These are phyloP conservation scores for Alternaria hordeiaustralica DNA, from an alignment of 2,329 filamentous ascomycete genomes.

Conservation along the genomic window DNA sequence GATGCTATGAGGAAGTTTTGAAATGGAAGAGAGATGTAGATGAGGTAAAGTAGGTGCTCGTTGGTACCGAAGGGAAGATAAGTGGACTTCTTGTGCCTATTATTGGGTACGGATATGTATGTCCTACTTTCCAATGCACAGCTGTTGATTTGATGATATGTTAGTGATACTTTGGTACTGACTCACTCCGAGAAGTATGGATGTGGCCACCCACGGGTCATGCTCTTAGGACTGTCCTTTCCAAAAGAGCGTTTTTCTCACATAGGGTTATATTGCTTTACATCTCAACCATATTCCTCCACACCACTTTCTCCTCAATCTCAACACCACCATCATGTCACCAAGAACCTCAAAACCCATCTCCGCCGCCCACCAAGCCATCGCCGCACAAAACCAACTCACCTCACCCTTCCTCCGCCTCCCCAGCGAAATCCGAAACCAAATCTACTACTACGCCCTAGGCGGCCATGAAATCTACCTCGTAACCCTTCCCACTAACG, in stretches of 20 bases:
- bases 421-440: background rate
- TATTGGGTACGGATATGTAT: background rate
- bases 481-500: background rate
- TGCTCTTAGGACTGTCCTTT: background rate
- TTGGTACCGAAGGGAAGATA: background rate
- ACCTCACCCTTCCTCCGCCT: background rate
- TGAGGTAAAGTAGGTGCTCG: background rate
- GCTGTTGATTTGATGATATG: background rate
- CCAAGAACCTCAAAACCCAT: background rate
- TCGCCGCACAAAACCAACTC: background rate
- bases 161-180: background rate
- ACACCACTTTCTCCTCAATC: background rate
- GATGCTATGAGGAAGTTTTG: constrained; percentile 30
- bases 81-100: background rate
- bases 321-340: background rate
- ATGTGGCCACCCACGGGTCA: background rate
- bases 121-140: background rate
- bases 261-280: background rate
- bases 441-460: background rate
- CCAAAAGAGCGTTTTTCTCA: background rate
- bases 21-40: background rate
- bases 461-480: background rate
- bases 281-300: background rate
- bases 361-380: background rate
- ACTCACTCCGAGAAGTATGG: background rate